Conservation (phyloP, 805 yeast genomes). For the Candida coleopterorum region DNA sequence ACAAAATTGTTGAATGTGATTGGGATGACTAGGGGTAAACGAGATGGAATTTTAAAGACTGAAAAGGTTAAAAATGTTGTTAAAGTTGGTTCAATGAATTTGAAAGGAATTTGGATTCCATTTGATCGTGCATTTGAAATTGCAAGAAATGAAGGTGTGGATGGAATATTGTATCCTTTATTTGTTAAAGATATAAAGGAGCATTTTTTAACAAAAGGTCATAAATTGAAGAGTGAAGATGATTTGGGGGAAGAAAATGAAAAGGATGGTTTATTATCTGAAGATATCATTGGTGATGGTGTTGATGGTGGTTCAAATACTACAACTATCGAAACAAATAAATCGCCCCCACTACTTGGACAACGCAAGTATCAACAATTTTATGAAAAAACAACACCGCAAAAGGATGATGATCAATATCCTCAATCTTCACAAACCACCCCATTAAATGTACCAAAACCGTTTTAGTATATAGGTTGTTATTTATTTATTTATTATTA, state of each 20-base stretch:
- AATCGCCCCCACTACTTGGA: constrained; percentile 2
- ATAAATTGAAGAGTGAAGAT: constrained; percentile 16
- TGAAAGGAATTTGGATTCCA: constrained; percentile 41
- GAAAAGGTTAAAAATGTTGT: constrained; percentile 28
- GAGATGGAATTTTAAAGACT: constrained; percentile 36
- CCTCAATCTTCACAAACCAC: constrained; percentile 2
- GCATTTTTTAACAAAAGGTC: constrained; percentile 23
- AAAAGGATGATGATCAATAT: constrained; percentile 3
- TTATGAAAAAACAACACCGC: not conserved
- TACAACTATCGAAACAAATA: not conserved
- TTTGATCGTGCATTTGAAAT: constrained; percentile 35
- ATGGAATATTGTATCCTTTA: constrained; percentile 27
- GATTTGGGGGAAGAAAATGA: constrained; percentile 3
- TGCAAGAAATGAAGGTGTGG: constrained; percentile 38
- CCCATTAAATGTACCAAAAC: constrained; percentile 4
- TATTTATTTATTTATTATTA: constrained; percentile 2
- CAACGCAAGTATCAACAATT: not conserved
- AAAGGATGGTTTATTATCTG: not conserved
- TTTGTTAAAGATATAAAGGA: constrained; percentile 27
- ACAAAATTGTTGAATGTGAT: constrained; percentile 35
- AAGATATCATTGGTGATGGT: not conserved
- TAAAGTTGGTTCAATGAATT: constrained; percentile 34
- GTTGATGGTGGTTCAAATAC: not conserved
- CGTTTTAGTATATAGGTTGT: not conserved
- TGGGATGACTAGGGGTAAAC: constrained; percentile 36